These are phyloP conservation scores for Oenanthe sinensis DNA, from an alignment of 129 eudicot species.

Conservation along the genomic window DNA sequence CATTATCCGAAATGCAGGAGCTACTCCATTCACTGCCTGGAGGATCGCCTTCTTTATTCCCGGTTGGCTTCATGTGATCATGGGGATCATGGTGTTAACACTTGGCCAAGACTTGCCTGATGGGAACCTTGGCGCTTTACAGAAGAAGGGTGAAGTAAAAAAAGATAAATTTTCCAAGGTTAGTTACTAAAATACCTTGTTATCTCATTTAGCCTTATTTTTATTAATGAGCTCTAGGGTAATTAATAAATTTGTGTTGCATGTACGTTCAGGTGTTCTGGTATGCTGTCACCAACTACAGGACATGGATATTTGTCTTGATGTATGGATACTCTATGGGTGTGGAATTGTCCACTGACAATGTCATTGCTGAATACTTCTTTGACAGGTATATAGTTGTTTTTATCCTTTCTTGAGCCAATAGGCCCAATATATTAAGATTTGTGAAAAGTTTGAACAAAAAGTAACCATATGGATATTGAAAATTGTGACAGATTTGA, in stretches of 20 bases:
- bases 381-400: conserved; percentile 54
- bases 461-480: background rate
- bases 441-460: background rate
- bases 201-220: too few relatives aligned
- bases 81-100: conserved; percentile 9
- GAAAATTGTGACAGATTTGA: conserved; percentile 30
- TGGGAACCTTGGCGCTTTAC: conserved; percentile 10
- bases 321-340: conserved; percentile 84
- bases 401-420: background rate
- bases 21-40: conserved; percentile 13
- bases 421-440: background rate
- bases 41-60: conserved; percentile 12
- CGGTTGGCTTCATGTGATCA: conserved; percentile 8
- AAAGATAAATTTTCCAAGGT: conserved; percentile 15
- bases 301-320: conserved; percentile 74
- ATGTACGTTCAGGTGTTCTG: conserved; percentile 29
- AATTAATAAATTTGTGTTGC: background rate
- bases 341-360: conserved; percentile 60
- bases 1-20: background rate
- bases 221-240: background rate
- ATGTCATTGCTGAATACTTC: conserved; percentile 71
- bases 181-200: background rate
- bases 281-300: conserved; percentile 63
- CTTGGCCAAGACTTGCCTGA: conserved; percentile 14
- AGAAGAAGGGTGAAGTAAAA: conserved; percentile 5